Conservation (phyloP, 2,329 filamentous ascomycete genomes). For the Lasiodiplodia hormozganensis region DNA sequence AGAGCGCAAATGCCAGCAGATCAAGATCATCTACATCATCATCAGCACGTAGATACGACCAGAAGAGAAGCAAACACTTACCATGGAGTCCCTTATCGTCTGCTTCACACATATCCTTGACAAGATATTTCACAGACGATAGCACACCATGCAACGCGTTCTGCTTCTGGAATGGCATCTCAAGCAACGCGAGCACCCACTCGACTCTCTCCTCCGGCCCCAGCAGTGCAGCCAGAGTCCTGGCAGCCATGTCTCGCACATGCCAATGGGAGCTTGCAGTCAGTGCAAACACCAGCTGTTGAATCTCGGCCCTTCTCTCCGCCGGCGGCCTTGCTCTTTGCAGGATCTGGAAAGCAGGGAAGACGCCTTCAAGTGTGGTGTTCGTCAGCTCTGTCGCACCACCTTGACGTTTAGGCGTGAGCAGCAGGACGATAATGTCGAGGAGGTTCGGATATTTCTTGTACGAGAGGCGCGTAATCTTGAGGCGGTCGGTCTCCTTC, state of each 20-base stretch:
- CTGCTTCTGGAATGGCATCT: constrained; percentile 28
- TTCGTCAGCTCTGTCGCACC: constrained; percentile 38
- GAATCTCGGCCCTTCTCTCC: constrained; percentile 61
- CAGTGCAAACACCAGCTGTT: constrained; percentile 65
- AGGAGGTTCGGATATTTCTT: constrained; percentile 72
- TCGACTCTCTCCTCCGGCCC: constrained; percentile 36
- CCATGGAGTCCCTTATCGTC: not conserved
- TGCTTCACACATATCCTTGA: constrained; percentile 32
- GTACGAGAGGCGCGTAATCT: constrained; percentile 68
- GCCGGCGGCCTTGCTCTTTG: constrained; percentile 73
- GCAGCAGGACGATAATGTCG: constrained; percentile 67
- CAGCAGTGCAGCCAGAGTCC: constrained; percentile 62
- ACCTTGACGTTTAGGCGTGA: constrained; percentile 45
- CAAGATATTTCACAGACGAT: constrained; percentile 42
- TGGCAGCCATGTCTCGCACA: constrained; percentile 79
- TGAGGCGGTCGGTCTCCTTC: constrained; percentile 51
- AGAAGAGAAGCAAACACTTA: not conserved
- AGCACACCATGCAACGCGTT: constrained; percentile 44
- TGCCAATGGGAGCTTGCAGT: constrained; percentile 78
- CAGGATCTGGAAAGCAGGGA: constrained; percentile 83
- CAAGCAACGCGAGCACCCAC: constrained; percentile 36
- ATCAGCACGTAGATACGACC: not conserved
- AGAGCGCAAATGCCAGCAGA: constrained; percentile 35
- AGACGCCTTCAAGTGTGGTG: constrained; percentile 68
- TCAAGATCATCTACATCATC: constrained; percentile 31